Evolutionary conservation across 2,329 filamentous ascomycete species (phyloP), one percentile per base, ranked within the genome.

Genomic region (Fusarium tricinctum): DNA sequence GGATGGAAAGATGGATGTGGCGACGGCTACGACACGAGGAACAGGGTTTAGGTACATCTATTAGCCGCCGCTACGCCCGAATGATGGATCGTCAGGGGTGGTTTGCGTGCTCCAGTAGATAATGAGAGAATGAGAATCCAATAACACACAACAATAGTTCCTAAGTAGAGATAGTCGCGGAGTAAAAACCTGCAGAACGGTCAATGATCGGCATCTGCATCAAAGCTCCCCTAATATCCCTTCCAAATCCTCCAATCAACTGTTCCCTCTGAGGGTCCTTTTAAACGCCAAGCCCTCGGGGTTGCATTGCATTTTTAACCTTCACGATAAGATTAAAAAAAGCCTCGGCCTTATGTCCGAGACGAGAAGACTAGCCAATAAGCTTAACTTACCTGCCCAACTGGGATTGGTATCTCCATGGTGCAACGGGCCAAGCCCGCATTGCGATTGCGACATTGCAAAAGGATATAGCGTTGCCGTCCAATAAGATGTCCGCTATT

Each of bases 11-110:
- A 5, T 9, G 1, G 51, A 33, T 1, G 22, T 47, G 30, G 59
- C 19, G n/a, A 6, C 32, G 2, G 5, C 32, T 0, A 39, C 26
- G 9, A 26, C 14, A n/a, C 43, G 39, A 15, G 52, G 42, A 0
- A 7, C 49, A 17, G 64, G 64, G 8, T 70, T 70, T 7, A 65
- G 68, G 42, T 70, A 70, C 12, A 68, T 70, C 19, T 69, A 69
- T 35, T 68, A 65, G 30, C 3, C n/a, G 3, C 6, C 23, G 15
- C 15, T 26, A 5, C 14, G 19, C 7, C 17, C 4, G 9, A 5
- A 20, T 14, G 20, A 22, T 12, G 6, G n/a, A 33, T 26, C 23
- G 14, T n/a, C 23, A 42, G 14, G 28, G 19, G 13, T 17, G 19
- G 17, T 14, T 30, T 19, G 17, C 19, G 23, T 45, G 20, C n/a